Evolutionary conservation across 2,329 filamentous ascomycete species (phyloP).

Genomic region (Gliomastix tumulicola): DNA sequence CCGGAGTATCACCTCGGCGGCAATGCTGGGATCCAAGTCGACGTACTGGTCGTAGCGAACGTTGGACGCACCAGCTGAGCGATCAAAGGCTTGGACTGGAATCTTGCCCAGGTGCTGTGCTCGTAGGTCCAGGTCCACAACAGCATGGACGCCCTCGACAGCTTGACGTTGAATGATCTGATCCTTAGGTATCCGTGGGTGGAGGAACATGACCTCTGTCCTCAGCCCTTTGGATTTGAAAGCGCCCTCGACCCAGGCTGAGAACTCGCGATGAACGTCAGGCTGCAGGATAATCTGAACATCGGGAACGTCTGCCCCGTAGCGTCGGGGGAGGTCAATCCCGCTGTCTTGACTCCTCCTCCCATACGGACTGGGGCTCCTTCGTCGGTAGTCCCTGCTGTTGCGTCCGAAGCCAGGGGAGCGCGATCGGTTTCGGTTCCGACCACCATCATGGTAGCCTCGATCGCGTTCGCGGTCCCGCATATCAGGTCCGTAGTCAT

Average conservation of each 20-base stretch:
- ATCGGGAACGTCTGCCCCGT: constrained; percentile 73
- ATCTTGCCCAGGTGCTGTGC: constrained; percentile 69
- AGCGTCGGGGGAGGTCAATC: constrained; percentile 66
- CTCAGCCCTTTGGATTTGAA: constrained; percentile 67
- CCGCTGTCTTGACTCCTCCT: constrained; percentile 43
- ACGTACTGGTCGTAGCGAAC: constrained; percentile 84
- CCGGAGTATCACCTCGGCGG: constrained; percentile 72
- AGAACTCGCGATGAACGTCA: constrained; percentile 71
- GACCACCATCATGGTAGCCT: constrained; percentile 29
- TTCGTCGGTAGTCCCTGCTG: constrained; percentile 51
- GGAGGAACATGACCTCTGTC: constrained; percentile 73
- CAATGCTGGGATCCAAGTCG: constrained; percentile 70
- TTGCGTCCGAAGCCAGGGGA: constrained; percentile 48
- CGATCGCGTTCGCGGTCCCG: constrained; percentile 41
- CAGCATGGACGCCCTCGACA: constrained; percentile 79
- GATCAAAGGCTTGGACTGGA: constrained; percentile 78
- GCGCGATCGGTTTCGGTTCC: constrained; percentile 52
- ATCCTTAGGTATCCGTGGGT: constrained; percentile 67
- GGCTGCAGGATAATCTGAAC: constrained; percentile 81
- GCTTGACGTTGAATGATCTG: constrained; percentile 81
- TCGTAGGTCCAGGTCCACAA: constrained; percentile 66
- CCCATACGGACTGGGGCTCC: constrained; percentile 62
- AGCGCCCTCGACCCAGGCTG: constrained; percentile 71
- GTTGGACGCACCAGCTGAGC: constrained; percentile 64
- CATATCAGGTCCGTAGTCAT: constrained; percentile 54